A percentile compares a stretch with the other conserved stretches of the same genome.
Evolutionary conservation across 1,139 yeast species (phyloP).

Genomic region (Pichia sp.): DNA sequence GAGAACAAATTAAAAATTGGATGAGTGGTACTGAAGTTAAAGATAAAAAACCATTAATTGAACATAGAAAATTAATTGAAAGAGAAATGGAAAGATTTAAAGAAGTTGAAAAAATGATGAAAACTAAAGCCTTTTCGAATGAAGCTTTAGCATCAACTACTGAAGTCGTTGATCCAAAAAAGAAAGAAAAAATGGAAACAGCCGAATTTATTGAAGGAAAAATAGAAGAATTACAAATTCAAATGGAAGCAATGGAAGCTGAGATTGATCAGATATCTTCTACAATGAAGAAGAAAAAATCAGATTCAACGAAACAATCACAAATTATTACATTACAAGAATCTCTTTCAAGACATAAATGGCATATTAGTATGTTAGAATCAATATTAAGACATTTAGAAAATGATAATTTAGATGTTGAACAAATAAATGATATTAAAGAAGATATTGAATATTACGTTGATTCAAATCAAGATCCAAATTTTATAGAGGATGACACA

Average conservation of each 20-base stretch:
- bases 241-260: slow-evolving; percentile 72
- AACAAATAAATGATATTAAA: slow-evolving; percentile 67
- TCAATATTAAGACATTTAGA: slow-evolving; percentile 70
- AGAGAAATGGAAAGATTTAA: slow-evolving; percentile 96
- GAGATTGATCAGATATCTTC: slow-evolving; percentile 58
- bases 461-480: slow-evolving; percentile 93
- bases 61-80: slow-evolving; percentile 79
- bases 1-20: slow-evolving; percentile 97
- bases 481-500: slow-evolving; percentile 92
- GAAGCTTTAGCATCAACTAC: slow-evolving; percentile 90
- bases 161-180: slow-evolving; percentile 68
- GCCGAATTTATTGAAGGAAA: slow-evolving; percentile 64
- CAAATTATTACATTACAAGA: slow-evolving; percentile 60
- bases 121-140: slow-evolving; percentile 91
- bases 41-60: slow-evolving; percentile 75
- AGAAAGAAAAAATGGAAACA: slow-evolving; percentile 72
- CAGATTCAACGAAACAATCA: slow-evolving; percentile 40
- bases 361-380: slow-evolving; percentile 77
- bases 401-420: slow-evolving; percentile 79
- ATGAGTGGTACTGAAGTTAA: slow-evolving; percentile 87
- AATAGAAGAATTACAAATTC: slow-evolving; percentile 79
- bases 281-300: slow-evolving; percentile 51
- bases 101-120: slow-evolving; percentile 89
- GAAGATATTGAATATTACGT: slow-evolving; percentile 94
- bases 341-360: slow-evolving; percentile 65